Base-by-base conservation (phyloP, 2,329 filamentous ascomycete genomes). In the Curvularia verruculosa region DNA sequence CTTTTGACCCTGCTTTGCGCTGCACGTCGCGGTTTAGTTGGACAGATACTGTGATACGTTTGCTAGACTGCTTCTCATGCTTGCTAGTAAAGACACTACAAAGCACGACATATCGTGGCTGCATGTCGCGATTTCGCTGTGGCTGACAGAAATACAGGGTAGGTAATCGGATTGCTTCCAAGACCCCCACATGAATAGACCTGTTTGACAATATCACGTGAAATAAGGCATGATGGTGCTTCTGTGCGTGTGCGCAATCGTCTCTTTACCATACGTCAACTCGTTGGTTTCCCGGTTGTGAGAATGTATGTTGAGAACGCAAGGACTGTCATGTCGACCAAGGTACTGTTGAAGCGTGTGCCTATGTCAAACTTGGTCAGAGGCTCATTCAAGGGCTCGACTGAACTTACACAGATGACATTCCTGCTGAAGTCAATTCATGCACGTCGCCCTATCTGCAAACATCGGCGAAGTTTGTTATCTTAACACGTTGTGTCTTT, bases 101-200 rank as follows among this genome's bases (percentile, higher is more conserved):
- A 58, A 62, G 52, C 59, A 62, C 63, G 63, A 65, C 63, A 65
- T 64, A 37, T 24, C 1, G 57, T 64, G 60, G 61, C 63, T 55
- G 47, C 28, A 23, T 63, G 62, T 50, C 49, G 59, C 53, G 54
- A 61, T 59, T 13, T 8, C 2, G 5, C 3, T 18, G 5, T 7
- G 31, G 18, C 47, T 51, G 28, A 13, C 19, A 9, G 13, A n/a
- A 49, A 55, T 41, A 55, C 45, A 2, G 5, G 24, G 8, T 29
- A 29, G 28, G 28, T 29, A 44, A n/a, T n/a, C n/a, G n/a, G n/a
- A n/a, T 31, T 40, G 15, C 9, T 18, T 31, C 13, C 5, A 19
- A 51, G 37, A 10, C n/a, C 46, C 5, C 28, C 40, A 18, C 41
- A 41, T 12, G n/a, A 7, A 10, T n/a, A 21, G 19, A 21, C n/a